phyloP scores from a whole-genome alignment of 805 yeast genomes.

The Barnettozyma vustinii region DNA sequence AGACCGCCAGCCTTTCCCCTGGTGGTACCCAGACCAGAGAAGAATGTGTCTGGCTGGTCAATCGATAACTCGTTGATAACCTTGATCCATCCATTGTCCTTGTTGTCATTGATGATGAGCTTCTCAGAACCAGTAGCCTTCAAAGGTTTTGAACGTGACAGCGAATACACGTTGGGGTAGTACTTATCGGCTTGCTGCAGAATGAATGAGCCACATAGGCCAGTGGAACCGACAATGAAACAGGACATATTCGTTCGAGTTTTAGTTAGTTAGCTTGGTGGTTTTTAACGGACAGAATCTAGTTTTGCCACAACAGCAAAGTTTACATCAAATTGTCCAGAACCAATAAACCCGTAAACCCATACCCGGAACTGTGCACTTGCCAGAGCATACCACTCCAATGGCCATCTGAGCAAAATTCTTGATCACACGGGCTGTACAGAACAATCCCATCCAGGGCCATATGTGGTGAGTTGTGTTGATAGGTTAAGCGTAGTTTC shows the following conservation, averaged over 20 bases:
- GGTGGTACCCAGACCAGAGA: slow-evolving; percentile 75
- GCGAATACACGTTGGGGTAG: slow-evolving; percentile 38
- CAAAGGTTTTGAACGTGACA: slow-evolving; percentile 41
- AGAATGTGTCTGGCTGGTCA: slow-evolving; percentile 31
- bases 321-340: not conserved
- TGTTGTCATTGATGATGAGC: slow-evolving; percentile 41
- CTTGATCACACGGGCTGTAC: not conserved
- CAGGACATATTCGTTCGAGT: not conserved
- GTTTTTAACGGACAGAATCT: too few species aligned
- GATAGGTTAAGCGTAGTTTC: not conserved
- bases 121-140: slow-evolving; percentile 14
- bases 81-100: slow-evolving; percentile 42
- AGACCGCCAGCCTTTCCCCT: slow-evolving; percentile 64
- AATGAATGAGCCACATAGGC: slow-evolving; percentile 62
- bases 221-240: slow-evolving; percentile 68
- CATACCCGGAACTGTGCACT: not conserved
- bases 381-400: too few species aligned
- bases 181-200: slow-evolving; percentile 37
- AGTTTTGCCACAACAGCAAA: not conserved
- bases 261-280: not conserved
- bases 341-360: not conserved
- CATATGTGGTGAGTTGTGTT: too few species aligned
- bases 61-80: slow-evolving; percentile 24
- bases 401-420: not conserved
- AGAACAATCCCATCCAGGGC: too few species aligned